These are phyloP conservation scores for Aspergillus asperescens DNA, from an alignment of 495 filamentous ascomycete genomes.

Conservation along the genomic window DNA sequence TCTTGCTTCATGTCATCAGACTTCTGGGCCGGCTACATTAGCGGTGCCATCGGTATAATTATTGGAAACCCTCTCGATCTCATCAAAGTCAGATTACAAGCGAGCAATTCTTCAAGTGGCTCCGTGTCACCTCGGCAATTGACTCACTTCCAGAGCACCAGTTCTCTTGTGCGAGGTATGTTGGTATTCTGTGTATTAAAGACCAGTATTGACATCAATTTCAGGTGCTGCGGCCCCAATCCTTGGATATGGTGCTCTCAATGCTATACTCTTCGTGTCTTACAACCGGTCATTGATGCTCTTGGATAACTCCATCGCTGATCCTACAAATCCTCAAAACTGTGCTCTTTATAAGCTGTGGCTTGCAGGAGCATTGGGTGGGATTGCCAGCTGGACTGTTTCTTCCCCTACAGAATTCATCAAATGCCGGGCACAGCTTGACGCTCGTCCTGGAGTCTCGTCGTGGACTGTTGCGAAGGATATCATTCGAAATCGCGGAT, in stretches of 20 bases:
- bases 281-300: conserved; percentile 71
- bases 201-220: conserved; percentile 4
- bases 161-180: conserved; percentile 46
- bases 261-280: conserved; percentile 77
- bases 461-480: conserved; percentile 60
- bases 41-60: conserved; percentile 74
- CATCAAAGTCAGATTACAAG: conserved; percentile 78
- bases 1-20: conserved; percentile 63
- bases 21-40: conserved; percentile 84
- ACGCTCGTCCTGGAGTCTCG: conserved; percentile 31
- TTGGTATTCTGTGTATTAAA: background rate
- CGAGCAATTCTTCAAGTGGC: conserved; percentile 35
- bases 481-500: conserved; percentile 55
- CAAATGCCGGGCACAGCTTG: conserved; percentile 76
- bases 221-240: conserved; percentile 73
- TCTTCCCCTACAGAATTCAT: conserved; percentile 82
- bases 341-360: conserved; percentile 51
- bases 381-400: conserved; percentile 74
- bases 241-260: conserved; percentile 81
- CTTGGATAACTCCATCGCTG: conserved; percentile 43
- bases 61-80: conserved; percentile 86
- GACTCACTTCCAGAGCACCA: conserved; percentile 40
- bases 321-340: conserved; percentile 35
- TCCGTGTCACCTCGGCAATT: conserved; percentile 22
- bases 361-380: conserved; percentile 69